Base-by-base conservation (phyloP, 345 rosid genomes). In the Ceriops zippeliana region DNA sequence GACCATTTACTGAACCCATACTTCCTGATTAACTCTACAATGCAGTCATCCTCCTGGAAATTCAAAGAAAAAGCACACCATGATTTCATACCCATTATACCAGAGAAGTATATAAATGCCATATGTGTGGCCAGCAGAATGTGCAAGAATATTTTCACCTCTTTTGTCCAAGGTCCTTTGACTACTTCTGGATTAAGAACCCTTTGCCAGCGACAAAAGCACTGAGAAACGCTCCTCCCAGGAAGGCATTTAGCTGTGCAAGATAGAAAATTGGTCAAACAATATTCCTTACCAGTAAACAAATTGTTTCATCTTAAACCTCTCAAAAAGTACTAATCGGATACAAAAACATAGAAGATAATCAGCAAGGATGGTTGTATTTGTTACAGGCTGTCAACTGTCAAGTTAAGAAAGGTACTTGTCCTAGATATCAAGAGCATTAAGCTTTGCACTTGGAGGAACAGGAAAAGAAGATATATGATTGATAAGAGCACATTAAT, bases 131-230 rank as follows among this genome's bases (percentile, higher is more conserved):
- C 1, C 24, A 22, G 9, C 26, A 35, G 20, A 37, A 58, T 60
- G 26, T 22, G n/a, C 64, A 74, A 35, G 22, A 63, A 15, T 32
- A 69, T 30, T 19, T 49, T 22, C 57, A 76, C 80, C 76, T 76
- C 76, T 47, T 76, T 67, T 62, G 72, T 76, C 80, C 80, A 76
- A 24, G 69, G 16, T 62, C 76, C 80, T 46, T 71, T 76, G 66
- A 71, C 37, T 66, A 76, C 21, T 54, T 51, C 54, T 10, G 80
- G 80, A 76, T 67, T 63, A 22, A 76, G 72, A 63, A 76, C 73
- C 70, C 72, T 62, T 13, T 67, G 51, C 80, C 80, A 76, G 32
- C 80, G 75, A 63, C 58, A 67, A 67, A 76, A 71, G 76, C 80
- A 76, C 72, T 76, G 80, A 46, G 72, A 66, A 66, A 62, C 61